A percentile compares a stretch with the other conserved stretches of the same genome.
Evolutionary conservation across 306 rosid genomes (phyloP).

Genomic region (Lupinus albus): DNA sequence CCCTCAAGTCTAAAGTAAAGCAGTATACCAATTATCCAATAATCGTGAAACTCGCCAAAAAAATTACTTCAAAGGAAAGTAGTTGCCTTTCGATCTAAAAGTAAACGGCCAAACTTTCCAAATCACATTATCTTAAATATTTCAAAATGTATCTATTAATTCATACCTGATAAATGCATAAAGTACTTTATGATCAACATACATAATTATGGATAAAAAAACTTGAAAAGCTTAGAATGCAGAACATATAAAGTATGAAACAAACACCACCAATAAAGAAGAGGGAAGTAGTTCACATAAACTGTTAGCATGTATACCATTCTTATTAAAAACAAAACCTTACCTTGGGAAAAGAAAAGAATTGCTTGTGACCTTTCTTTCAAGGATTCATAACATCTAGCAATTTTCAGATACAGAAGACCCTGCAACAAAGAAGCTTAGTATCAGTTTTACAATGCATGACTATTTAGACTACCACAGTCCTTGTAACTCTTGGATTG

Average conservation of each 20-base stretch:
- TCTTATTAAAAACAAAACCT: constrained; percentile 26
- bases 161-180: background rate
- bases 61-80: background rate
- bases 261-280: background rate
- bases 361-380: constrained; percentile 67
- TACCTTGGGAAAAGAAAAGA: constrained; percentile 68
- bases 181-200: background rate
- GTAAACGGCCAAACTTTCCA: background rate
- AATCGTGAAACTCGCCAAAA: no score
- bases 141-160: background rate
- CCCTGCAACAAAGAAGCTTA: constrained; percentile 57
- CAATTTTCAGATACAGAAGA: constrained; percentile 61
- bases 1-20: no score
- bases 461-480: constrained; percentile 3
- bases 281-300: constrained; percentile 1
- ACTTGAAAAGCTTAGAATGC: background rate
- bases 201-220: constrained; percentile 10
- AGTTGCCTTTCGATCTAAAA: background rate
- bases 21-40: no score
- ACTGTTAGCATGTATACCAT: constrained; percentile 15
- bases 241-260: background rate
- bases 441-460: background rate
- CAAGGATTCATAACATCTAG: constrained; percentile 64
- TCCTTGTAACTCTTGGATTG: background rate
- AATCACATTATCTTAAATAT: constrained; percentile 3